These are phyloP conservation scores for Aspergillus bombycis DNA, from an alignment of 2,329 filamentous ascomycete species.

Conservation along the genomic window DNA sequence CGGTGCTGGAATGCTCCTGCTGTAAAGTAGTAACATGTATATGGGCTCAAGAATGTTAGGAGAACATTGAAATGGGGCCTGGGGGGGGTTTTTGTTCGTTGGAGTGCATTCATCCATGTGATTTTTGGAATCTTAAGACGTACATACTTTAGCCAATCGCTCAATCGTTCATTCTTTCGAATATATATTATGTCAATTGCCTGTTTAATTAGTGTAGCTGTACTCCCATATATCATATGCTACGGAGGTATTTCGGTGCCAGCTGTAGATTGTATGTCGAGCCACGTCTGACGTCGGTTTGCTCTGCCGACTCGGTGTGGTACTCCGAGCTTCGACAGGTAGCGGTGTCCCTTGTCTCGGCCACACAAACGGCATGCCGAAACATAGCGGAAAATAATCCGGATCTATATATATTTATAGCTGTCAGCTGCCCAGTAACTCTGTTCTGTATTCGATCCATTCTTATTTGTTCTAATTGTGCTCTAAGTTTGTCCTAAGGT, in stretches of 20 bases:
- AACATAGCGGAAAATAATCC: constrained; percentile 15
- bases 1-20: constrained; percentile 51
- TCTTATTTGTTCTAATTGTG: not conserved
- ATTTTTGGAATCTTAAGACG: not conserved
- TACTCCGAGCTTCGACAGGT: not conserved
- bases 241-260: not conserved
- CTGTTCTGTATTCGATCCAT: not conserved
- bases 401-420: constrained; percentile 6
- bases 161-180: constrained; percentile 4
- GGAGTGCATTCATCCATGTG: constrained; percentile 1
- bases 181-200: not conserved
- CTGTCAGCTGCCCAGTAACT: not conserved
- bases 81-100: not conserved
- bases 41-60: not conserved
- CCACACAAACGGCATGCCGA: constrained; percentile 21
- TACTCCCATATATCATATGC: not conserved
- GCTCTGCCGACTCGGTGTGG: constrained; percentile 3
- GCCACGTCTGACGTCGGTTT: constrained; percentile 1
- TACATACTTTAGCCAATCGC: constrained; percentile 12
- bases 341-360: constrained; percentile 11
- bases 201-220: not conserved
- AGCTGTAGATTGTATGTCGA: not conserved
- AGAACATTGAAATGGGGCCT: not conserved
- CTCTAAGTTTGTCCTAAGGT: not conserved
- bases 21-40: constrained; percentile 37